Conservation (phyloP, 2,329 filamentous ascomycete genomes). For the Colletotrichum sp. region DNA sequence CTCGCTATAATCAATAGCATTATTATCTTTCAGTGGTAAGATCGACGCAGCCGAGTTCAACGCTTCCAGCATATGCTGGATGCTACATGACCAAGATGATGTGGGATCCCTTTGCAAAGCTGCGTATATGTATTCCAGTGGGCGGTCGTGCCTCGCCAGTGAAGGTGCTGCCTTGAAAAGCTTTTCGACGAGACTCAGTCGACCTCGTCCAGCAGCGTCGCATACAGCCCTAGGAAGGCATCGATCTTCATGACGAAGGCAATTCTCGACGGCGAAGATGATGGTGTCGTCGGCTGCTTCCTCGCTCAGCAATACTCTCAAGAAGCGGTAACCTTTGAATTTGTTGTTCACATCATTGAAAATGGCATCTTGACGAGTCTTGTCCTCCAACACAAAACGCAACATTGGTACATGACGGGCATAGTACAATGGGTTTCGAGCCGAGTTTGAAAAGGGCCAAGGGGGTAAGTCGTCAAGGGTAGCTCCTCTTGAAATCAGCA, state of each 20-base stretch:
- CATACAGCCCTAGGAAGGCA: not conserved
- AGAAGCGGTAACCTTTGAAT: fast-evolving
- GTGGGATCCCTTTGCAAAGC: not conserved
- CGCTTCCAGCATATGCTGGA: not conserved
- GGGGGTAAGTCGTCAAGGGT: not conserved
- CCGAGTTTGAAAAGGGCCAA: not conserved
- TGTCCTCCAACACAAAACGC: not conserved
- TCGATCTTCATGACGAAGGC: not conserved
- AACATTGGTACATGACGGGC: not conserved
- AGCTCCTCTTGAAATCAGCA: not conserved
- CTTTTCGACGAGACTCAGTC: not conserved
- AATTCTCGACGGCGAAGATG: not conserved
- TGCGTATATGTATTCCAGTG: not conserved
- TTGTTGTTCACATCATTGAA: not conserved
- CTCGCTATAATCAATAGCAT: not conserved
- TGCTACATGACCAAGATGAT: not conserved
- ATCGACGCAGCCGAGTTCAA: not conserved
- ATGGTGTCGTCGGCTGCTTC: not conserved
- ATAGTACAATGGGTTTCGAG: not conserved
- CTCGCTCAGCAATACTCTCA: not conserved
- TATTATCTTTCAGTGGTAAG: not conserved
- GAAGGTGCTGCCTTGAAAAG: not conserved
- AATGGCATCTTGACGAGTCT: not conserved
- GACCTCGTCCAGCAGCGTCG: not conserved
- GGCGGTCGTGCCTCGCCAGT: not conserved